Percentiles rank a stretch among this genome's conserved stretches.
These are phyloP conservation scores for Claviceps africana DNA, from an alignment of 2,329 filamentous ascomycete genomes.

Conservation along the genomic window DNA sequence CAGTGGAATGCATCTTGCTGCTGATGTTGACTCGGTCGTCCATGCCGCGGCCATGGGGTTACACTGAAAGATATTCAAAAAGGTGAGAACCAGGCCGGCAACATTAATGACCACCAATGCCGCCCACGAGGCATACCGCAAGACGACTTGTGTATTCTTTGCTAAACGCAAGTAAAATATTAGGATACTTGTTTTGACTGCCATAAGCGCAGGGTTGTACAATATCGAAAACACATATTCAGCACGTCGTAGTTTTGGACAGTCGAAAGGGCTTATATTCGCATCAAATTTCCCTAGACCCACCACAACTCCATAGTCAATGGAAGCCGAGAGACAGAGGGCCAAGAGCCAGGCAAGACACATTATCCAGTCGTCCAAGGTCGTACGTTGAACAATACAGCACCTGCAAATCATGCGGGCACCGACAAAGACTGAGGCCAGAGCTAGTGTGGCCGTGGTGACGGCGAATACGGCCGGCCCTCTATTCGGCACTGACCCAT, in stretches of 20 bases:
- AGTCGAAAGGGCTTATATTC: conserved; percentile 39
- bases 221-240: conserved; percentile 53
- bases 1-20: conserved; percentile 37
- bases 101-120: conserved; percentile 66
- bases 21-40: conserved; percentile 21
- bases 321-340: conserved; percentile 52
- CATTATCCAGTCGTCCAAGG: conserved; percentile 71
- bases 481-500: conserved; percentile 28
- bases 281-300: conserved; percentile 56
- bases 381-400: conserved; percentile 57
- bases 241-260: conserved; percentile 37
- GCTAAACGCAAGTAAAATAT: conserved; percentile 80
- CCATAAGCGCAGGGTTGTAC: conserved; percentile 80
- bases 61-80: conserved; percentile 83
- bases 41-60: conserved; percentile 59
- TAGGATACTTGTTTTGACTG: conserved; percentile 83
- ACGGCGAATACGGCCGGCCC: conserved; percentile 54
- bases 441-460: conserved; percentile 51
- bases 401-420: conserved; percentile 60
- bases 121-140: conserved; percentile 69
- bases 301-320: conserved; percentile 47
- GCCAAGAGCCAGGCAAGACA: conserved; percentile 62
- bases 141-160: conserved; percentile 59
- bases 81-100: conserved; percentile 63
- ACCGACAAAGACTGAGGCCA: conserved; percentile 62